Base-by-base conservation (phyloP, 352 stramenopile genomes). In the Globisporangium cederbergense region DNA sequence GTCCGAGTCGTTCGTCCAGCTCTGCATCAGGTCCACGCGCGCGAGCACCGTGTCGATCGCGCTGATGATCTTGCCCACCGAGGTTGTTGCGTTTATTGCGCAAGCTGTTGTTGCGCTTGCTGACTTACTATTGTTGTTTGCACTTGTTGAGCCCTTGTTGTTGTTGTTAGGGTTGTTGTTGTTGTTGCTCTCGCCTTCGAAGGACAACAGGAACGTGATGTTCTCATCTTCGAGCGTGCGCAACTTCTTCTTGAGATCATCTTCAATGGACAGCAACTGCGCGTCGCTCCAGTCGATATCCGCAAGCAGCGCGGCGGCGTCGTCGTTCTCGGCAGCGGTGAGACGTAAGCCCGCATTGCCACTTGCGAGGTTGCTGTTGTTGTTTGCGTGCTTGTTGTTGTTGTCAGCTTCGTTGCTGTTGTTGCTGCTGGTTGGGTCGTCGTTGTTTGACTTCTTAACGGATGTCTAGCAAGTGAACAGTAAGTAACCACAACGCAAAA, bases 221-320 rank as follows among this genome's bases (percentile, higher is more conserved):
- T 92, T 92, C 9, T 90, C 81, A 53, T 92, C 81, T 34, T 90
- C 83, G 1, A 92, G 68, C 22, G 52, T 62, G 7, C 79, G 76
- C 20, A 92, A 36, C n/a, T 86, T 82, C 56, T 80, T 78, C 36
- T 74, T 74, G 14, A 89, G 71, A 45, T 81, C 71, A 0, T 77
- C 73, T 54, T 92, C 81, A n/a, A 92, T 76, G 0, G 67, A 40
- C 14, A 65, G 66, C 9, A 89, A 70, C 38, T 83, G 72, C 30
- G 66, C 67, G n/a, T 86, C 75, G 43, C 74, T 75, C 83, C 83
- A 92, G 32, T 89, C 67, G 25, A 92, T 67, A n/a, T 64, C 74
- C 3, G 73, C 72, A 10, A 92, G 68, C 49, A 90, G 43, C 22
- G 57, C 66, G 1, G 78, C 71, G 0, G 80, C 77, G 62, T 92